These are phyloP conservation scores for Hortiboletus campestris DNA, from an alignment of 768 basidiomycete genomes.

Conservation along the genomic window DNA sequence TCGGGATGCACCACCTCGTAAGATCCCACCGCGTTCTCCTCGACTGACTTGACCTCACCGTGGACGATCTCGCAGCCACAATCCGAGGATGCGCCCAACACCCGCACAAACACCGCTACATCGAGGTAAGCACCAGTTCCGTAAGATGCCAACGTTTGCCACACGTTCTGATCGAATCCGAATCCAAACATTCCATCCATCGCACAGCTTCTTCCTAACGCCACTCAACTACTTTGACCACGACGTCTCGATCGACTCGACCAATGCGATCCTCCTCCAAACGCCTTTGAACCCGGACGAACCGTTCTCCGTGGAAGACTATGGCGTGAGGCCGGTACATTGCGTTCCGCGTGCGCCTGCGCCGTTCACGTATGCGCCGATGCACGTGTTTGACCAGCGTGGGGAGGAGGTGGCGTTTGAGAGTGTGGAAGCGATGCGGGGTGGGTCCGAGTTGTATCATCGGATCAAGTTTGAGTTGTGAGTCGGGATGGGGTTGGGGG, in stretches of 20 bases:
- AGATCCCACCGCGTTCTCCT: neutral
- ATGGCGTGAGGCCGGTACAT: slow-evolving; percentile 45
- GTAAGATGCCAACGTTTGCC: neutral
- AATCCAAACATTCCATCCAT: neutral
- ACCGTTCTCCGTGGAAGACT: slow-evolving; percentile 46
- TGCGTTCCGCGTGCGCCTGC: slow-evolving; percentile 39
- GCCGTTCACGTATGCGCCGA: slow-evolving; percentile 39
- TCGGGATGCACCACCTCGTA: slow-evolving; percentile 66
- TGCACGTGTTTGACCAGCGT: slow-evolving; percentile 34
- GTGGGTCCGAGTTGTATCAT: slow-evolving; percentile 38
- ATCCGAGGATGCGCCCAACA: slow-evolving; percentile 64
- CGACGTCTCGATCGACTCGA: slow-evolving; percentile 58
- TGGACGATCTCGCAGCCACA: slow-evolving; percentile 40
- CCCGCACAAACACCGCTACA: slow-evolving; percentile 53
- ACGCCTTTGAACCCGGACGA: slow-evolving; percentile 38
- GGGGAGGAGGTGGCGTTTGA: slow-evolving; percentile 30
- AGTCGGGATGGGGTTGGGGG: neutral
- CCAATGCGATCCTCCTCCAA: slow-evolving; percentile 50
- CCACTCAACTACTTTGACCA: slow-evolving; percentile 67
- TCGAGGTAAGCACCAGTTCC: slow-evolving; percentile 41
- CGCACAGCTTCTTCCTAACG: slow-evolving; percentile 50
- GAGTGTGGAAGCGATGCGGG: slow-evolving; percentile 40
- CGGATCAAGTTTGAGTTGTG: slow-evolving; percentile 36
- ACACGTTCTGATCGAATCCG: neutral
- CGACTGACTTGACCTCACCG: neutral